Evolutionary conservation across 306 rosid genomes (phyloP).

Genomic region (Biancaea sappan): DNA sequence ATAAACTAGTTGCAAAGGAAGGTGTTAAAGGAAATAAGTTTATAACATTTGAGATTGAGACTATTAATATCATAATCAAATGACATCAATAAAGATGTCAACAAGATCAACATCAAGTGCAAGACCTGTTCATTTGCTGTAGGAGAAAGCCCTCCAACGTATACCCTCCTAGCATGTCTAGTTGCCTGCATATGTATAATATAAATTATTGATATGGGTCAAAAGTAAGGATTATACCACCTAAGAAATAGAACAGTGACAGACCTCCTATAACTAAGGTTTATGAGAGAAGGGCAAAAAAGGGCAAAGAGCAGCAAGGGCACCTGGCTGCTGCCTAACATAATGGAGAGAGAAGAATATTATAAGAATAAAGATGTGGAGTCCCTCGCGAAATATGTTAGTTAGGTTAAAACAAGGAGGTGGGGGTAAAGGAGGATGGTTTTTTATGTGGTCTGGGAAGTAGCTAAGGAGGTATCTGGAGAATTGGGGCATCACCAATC

Average conservation of each 20-base stretch:
- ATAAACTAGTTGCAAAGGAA: neutral
- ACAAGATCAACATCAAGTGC: neutral
- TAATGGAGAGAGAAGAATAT: too few species aligned
- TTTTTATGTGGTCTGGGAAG: too few species aligned
- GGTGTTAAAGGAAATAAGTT: neutral
- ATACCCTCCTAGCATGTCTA: constrained; percentile 73
- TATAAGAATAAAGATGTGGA: too few species aligned
- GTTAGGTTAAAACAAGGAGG: too few species aligned
- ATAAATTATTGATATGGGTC: neutral
- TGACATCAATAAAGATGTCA: neutral
- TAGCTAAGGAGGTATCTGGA: too few species aligned
- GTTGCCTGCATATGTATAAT: constrained; percentile 51
- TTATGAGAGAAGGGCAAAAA: too few species aligned
- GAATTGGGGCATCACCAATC: too few species aligned
- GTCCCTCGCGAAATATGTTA: too few species aligned
- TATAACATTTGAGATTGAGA: neutral
- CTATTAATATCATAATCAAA: neutral
- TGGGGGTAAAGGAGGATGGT: too few species aligned
- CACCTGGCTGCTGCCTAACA: too few species aligned
- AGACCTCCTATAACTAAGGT: too few species aligned
- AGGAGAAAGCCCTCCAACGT: constrained; percentile 76
- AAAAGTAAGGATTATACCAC: neutral
- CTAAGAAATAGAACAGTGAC: neutral
- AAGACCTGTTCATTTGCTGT: constrained; percentile 71
- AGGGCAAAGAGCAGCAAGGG: too few species aligned